phyloP scores from a whole-genome alignment of 495 filamentous ascomycete species.

The Talaromyces borbonicus region DNA sequence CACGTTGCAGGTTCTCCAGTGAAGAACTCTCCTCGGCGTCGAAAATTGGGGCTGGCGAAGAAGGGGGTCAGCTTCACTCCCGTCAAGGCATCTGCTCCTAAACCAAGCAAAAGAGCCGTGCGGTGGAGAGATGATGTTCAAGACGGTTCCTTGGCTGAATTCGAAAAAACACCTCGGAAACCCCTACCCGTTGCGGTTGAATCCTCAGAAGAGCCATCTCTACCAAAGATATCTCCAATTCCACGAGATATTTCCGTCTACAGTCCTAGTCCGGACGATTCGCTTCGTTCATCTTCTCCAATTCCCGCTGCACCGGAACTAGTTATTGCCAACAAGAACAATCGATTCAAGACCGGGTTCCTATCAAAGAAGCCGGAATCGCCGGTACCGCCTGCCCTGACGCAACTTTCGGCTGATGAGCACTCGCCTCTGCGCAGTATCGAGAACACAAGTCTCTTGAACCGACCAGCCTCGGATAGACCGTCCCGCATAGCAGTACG shows the following conservation, averaged over 20 bases:
- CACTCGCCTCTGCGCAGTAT: slow-evolving; percentile 59
- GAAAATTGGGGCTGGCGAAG: slow-evolving; percentile 56
- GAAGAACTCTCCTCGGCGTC: slow-evolving; percentile 72
- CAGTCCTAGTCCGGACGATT: neutral
- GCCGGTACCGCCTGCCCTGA: slow-evolving; percentile 51
- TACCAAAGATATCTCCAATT: slow-evolving; percentile 30
- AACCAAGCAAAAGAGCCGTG: slow-evolving; percentile 60
- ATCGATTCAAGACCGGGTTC: slow-evolving; percentile 85
- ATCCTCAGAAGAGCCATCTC: slow-evolving; percentile 36
- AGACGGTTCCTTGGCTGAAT: slow-evolving; percentile 77
- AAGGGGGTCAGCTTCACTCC: slow-evolving; percentile 79
- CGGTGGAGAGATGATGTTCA: slow-evolving; percentile 89
- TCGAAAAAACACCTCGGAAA: slow-evolving; percentile 75
- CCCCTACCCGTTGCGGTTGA: slow-evolving; percentile 38
- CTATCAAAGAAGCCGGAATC: slow-evolving; percentile 67
- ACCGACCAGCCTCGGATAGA: slow-evolving; percentile 40
- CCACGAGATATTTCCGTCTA: slow-evolving; percentile 30
- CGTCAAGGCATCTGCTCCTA: slow-evolving; percentile 57
- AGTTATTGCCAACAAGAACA: slow-evolving; percentile 47
- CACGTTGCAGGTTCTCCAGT: slow-evolving; percentile 39
- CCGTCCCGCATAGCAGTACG: slow-evolving; percentile 40
- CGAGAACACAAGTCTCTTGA: slow-evolving; percentile 46
- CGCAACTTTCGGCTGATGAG: slow-evolving; percentile 49
- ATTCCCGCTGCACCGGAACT: slow-evolving; percentile 21
- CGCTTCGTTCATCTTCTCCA: slow-evolving; percentile 26